These are phyloP conservation scores for Starmerella lactis-condensi DNA, from an alignment of 805 yeast genomes.

Conservation along the genomic window DNA sequence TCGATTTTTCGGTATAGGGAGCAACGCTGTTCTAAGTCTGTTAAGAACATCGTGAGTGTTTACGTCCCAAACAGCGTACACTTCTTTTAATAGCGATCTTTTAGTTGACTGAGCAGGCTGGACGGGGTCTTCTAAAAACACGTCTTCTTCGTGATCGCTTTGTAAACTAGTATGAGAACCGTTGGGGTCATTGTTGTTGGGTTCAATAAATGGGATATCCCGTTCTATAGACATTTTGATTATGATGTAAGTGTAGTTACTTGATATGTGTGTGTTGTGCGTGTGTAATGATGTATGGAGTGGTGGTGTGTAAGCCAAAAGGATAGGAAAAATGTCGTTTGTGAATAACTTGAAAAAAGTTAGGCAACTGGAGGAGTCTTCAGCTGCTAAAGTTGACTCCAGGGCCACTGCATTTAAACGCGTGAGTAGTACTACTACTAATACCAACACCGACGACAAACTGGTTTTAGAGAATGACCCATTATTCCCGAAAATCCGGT, in stretches of 20 bases:
- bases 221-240: too few relatives aligned
- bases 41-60: conserved; percentile 42
- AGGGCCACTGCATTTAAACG: background rate
- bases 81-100: conserved; percentile 3
- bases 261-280: too few relatives aligned
- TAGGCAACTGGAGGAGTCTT: background rate
- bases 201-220: too few relatives aligned
- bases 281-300: too few relatives aligned
- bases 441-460: conserved; percentile 1
- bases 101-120: background rate
- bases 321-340: too few relatives aligned
- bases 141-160: too few relatives aligned
- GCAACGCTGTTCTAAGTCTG: conserved; percentile 37
- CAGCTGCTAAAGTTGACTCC: background rate
- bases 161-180: too few relatives aligned
- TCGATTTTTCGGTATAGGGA: conserved; percentile 28
- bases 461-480: conserved; percentile 5
- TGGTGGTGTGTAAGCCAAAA: too few relatives aligned
- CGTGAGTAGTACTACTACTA: too few relatives aligned
- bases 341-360: conserved; percentile 1
- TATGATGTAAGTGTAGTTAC: too few relatives aligned
- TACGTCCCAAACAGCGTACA: conserved; percentile 33
- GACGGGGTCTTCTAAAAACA: background rate
- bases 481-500: conserved; percentile 9
- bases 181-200: too few relatives aligned